Conservation (phyloP, 495 filamentous ascomycete genomes). For the Talaromyces trachyspermus region DNA sequence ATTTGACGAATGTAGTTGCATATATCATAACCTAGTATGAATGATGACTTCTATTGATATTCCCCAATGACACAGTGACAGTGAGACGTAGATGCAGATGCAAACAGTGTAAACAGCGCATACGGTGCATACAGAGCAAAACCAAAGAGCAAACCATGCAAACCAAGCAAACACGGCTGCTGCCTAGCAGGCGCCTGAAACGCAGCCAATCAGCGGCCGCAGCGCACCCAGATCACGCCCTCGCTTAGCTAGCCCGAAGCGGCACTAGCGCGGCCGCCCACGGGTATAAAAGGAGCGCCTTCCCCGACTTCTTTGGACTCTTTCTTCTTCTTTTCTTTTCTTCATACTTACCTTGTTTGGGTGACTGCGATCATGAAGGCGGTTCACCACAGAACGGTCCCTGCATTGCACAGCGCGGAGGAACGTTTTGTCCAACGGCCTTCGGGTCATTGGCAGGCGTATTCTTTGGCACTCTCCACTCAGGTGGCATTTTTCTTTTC, state of each 20-base stretch:
- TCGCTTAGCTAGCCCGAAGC: conserved; percentile 2
- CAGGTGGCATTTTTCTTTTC: conserved; percentile 39
- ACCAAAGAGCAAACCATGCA: not conserved
- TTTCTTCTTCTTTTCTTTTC: conserved; percentile 23
- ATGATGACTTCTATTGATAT: not conserved
- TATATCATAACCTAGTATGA: too few relatives aligned
- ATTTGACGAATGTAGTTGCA: not conserved
- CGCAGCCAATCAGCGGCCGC: conserved; percentile 2
- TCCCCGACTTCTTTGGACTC: conserved; percentile 5
- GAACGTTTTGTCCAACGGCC: conserved; percentile 49
- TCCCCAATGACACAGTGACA: not conserved
- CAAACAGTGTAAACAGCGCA: conserved; percentile 6
- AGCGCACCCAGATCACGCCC: not conserved
- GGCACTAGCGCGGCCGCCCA: not conserved
- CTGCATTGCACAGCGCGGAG: conserved; percentile 66
- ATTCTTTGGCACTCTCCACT: conserved; percentile 58
- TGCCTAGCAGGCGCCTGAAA: not conserved
- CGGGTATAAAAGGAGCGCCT: conserved; percentile 1
- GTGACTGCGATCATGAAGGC: conserved; percentile 41
- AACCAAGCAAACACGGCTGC: conserved; percentile 1
- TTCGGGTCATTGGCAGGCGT: conserved; percentile 58
- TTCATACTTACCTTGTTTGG: conserved; percentile 51
- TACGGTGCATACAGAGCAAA: too few relatives aligned
- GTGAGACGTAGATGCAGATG: too few relatives aligned
- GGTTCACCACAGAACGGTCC: conserved; percentile 42